Percentiles rank a stretch among this genome's conserved stretches.
phyloP scores from a whole-genome alignment of 495 filamentous ascomycete genomes.

The Endocarpon pusillum region DNA sequence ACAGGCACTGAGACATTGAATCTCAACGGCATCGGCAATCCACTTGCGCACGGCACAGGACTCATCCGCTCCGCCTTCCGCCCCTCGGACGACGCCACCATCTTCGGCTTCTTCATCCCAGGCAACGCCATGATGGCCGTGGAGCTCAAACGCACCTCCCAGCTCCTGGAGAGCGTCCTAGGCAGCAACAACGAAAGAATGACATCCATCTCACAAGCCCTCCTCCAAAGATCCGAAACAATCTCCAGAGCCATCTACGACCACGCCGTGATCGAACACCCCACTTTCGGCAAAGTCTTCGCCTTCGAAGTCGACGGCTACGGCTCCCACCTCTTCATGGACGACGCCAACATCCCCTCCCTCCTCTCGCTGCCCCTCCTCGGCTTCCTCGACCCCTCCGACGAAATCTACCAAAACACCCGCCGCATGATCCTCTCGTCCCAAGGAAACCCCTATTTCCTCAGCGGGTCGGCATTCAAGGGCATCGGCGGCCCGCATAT shows the following conservation, averaged over 20 bases:
- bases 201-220: no score
- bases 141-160: constrained; percentile 63
- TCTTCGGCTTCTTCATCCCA: constrained; percentile 87
- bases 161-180: constrained; percentile 42
- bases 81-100: constrained; percentile 95
- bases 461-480: constrained; percentile 59
- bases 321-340: constrained; percentile 82
- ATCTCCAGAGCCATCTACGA: constrained; percentile 70
- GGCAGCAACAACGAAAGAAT: constrained; percentile 33
- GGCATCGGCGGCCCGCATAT: constrained; percentile 79
- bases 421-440: constrained; percentile 75
- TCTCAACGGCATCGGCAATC: constrained; percentile 73
- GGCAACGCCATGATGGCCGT: constrained; percentile 93
- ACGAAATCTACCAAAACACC: constrained; percentile 74
- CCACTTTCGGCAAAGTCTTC: constrained; percentile 75
- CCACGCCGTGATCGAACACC: constrained; percentile 75
- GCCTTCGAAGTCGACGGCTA: constrained; percentile 96
- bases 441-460: constrained; percentile 73
- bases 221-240: constrained; percentile 44
- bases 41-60: constrained; percentile 66
- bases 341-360: constrained; percentile 92
- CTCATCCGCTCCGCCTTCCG: constrained; percentile 85
- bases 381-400: constrained; percentile 53
- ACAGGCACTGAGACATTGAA: constrained; percentile 82
- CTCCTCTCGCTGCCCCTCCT: constrained; percentile 73